Base-by-base conservation (phyloP, 164 flowering plant species). In the Chloranthus sessilifolius region DNA sequence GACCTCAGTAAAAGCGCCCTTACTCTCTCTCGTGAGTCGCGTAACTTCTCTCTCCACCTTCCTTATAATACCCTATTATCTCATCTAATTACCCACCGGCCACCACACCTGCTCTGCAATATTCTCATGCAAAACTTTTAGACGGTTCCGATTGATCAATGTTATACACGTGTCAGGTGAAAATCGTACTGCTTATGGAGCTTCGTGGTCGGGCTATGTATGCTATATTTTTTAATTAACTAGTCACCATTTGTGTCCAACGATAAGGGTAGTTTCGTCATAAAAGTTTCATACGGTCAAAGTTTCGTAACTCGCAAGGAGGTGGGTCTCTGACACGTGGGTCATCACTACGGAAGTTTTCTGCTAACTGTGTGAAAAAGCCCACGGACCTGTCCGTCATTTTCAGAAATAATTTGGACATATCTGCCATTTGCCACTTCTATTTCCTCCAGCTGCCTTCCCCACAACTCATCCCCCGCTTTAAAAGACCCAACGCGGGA, bases 401-500 rank as follows among this genome's bases (percentile, higher is more conserved):
- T 56, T 1, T 29, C 7, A 12, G 7, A 46, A 14, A 52, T 27
- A 39, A 20, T 23, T 20, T 38, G 4, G 33, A 19, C 50, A 2
- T 54, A 29, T 22, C 4, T 4, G 28, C 30, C 26, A 3, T 20
- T 15, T 16, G 19, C 6, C n/a, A n/a, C n/a, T n/a, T n/a, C n/a
- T n/a, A n/a, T n/a, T n/a, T n/a, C n/a, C n/a, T n/a, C n/a, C n/a
- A n/a, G n/a, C 12, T 0, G 1, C 55, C 20, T 24, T 29, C 30
- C 15, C 30, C n/a, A 22, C 5, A 16, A 34, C 22, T 1, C 46
- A 26, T 39, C 27, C 4, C n/a, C 27, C 25, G 51, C 73, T 72
- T 80, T 71, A 65, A 75, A 78, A 63, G 63, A 65, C 76, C 63
- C 52, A 68, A 66, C 78, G 84, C 86, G 86, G 82, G 84, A 82